phyloP scores from a whole-genome alignment of 164 flowering plant genomes.

The Litsea cubeba region DNA sequence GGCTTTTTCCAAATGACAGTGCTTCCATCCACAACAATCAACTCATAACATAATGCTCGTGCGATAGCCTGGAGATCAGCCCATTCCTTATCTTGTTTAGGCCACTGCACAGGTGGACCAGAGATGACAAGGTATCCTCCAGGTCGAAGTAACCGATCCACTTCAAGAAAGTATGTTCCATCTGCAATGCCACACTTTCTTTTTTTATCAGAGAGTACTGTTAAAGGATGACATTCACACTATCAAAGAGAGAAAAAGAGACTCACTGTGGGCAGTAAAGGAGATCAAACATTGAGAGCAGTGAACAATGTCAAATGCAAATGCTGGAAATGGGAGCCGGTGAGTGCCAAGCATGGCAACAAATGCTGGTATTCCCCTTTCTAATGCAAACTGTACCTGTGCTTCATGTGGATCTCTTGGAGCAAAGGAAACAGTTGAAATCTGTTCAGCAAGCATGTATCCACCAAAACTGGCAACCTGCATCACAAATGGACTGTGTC shows the following conservation, averaged over 20 bases:
- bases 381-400: constrained; percentile 94
- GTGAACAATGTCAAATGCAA: constrained; percentile 85
- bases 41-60: constrained; percentile 80
- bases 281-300: constrained; percentile 96
- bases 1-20: constrained; percentile 97
- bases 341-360: constrained; percentile 99
- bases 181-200: constrained; percentile 46
- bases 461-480: constrained; percentile 99
- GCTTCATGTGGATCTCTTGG: constrained; percentile 98
- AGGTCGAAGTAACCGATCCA: constrained; percentile 88
- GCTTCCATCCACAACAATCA: constrained; percentile 91
- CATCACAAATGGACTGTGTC: constrained; percentile 10
- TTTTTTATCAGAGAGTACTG: constrained; percentile 6
- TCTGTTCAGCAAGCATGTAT: constrained; percentile 54
- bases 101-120: constrained; percentile 98
- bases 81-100: constrained; percentile 97
- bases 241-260: constrained; percentile 3
- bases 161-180: constrained; percentile 93
- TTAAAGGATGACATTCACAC: not conserved
- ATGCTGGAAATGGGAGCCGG: constrained; percentile 88
- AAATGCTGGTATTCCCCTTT: constrained; percentile 92
- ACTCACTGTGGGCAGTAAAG: constrained; percentile 93
- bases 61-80: constrained; percentile 94
- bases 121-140: constrained; percentile 92
- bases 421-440: constrained; percentile 91